Percentiles rank a stretch among this genome's conserved stretches.
phyloP scores from a whole-genome alignment of 1,284 basidiomycete species.

The Schizophyllum amplum region DNA sequence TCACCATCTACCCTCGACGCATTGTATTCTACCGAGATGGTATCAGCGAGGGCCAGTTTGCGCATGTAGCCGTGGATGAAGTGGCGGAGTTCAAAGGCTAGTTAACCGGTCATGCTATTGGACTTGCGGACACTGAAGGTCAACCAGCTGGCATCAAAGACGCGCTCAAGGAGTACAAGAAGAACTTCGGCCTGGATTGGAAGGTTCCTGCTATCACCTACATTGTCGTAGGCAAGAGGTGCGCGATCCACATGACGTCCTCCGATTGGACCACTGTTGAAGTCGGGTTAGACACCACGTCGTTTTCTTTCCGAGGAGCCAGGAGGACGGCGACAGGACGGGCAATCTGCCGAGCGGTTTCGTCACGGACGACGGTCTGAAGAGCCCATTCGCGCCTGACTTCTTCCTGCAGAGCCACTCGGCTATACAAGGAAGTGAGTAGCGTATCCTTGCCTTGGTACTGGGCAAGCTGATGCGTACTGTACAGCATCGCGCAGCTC shows the following conservation, averaged over 20 bases:
- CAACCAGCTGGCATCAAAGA: not conserved
- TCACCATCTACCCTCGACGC: slow-evolving; percentile 13
- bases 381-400: slow-evolving; percentile 22
- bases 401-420: slow-evolving; percentile 31
- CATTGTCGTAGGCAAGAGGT: slow-evolving; percentile 32
- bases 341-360: slow-evolving; percentile 25
- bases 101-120: slow-evolving; percentile 3
- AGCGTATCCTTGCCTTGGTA: slow-evolving; percentile 4
- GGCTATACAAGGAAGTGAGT: slow-evolving; percentile 27
- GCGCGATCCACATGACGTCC: slow-evolving; percentile 8
- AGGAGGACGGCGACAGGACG: slow-evolving; percentile 6
- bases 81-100: slow-evolving; percentile 21
- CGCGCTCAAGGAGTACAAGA: not conserved
- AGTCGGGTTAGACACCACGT: slow-evolving; percentile 9
- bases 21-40: slow-evolving; percentile 30
- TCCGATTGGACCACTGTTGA: not conserved
- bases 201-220: slow-evolving; percentile 21
- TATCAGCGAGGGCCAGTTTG: slow-evolving; percentile 32
- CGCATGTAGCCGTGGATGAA: slow-evolving; percentile 20
- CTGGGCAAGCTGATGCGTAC: not conserved
- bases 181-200: not conserved
- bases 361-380: slow-evolving; percentile 18
- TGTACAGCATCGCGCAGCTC: slow-evolving; percentile 9
- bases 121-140: not conserved
- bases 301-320: slow-evolving; percentile 9